A percentile compares a stretch with the other conserved stretches of the same genome.
phyloP scores from a whole-genome alignment of 306 rosid genomes.

The Trifolium subterraneum region DNA sequence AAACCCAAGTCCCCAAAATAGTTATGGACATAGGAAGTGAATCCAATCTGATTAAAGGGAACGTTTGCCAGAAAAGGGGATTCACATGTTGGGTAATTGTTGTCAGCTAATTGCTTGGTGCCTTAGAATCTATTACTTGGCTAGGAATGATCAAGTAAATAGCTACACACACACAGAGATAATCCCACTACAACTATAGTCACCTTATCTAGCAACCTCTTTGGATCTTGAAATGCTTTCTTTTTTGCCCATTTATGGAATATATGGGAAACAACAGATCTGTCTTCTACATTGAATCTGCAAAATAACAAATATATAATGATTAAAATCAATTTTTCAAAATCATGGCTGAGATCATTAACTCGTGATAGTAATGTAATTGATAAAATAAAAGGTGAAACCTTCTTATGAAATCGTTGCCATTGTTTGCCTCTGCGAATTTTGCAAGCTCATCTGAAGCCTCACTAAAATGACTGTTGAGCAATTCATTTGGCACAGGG shows the following conservation, averaged over 20 bases:
- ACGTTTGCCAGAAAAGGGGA: background rate
- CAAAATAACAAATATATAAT: constrained; percentile 33
- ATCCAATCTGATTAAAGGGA: constrained; percentile 8
- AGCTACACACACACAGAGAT: background rate
- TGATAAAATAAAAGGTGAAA: constrained; percentile 43
- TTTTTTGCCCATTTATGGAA: constrained; percentile 96
- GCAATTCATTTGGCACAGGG: constrained; percentile 53
- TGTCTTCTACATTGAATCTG: constrained; percentile 79
- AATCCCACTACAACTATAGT: constrained; percentile 3
- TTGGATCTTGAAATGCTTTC: constrained; percentile 93
- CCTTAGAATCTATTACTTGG: background rate
- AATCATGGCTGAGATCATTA: constrained; percentile 26
- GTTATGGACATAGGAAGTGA: background rate
- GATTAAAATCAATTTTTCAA: constrained; percentile 30
- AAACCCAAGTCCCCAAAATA: background rate
- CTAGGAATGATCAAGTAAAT: background rate
- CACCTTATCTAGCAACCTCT: constrained; percentile 94
- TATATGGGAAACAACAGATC: constrained; percentile 78
- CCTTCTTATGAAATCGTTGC: constrained; percentile 80
- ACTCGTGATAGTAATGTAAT: constrained; percentile 28
- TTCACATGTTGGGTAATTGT: background rate
- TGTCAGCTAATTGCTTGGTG: background rate
- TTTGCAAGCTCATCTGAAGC: constrained; percentile 57
- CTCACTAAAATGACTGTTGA: constrained; percentile 40
- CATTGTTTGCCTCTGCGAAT: constrained; percentile 48